phyloP scores from a whole-genome alignment of 164 flowering plant species.

The Liriodendron chinense region DNA sequence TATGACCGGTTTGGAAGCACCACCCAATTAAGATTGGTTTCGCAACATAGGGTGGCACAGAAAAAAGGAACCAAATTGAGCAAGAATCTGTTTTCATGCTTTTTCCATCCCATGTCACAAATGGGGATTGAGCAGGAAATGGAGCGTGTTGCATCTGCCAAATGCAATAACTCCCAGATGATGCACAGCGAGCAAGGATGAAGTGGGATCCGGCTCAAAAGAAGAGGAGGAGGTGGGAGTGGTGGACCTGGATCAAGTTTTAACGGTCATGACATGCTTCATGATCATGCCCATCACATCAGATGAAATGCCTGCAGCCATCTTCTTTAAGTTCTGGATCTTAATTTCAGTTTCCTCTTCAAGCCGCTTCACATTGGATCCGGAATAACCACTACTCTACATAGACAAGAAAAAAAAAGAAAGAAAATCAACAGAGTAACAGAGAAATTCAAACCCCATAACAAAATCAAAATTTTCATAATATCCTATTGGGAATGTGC shows the following conservation, averaged over 20 bases:
- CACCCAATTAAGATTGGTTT: no score
- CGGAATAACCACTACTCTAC: constrained; percentile 49
- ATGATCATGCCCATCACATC: constrained; percentile 45
- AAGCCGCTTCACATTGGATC: constrained; percentile 41
- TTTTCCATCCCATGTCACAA: no score
- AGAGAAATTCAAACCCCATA: background rate
- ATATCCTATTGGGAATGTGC: background rate
- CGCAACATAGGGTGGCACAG: no score
- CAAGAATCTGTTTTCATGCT: no score
- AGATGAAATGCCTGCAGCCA: constrained; percentile 24
- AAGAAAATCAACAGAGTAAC: background rate
- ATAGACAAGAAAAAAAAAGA: background rate
- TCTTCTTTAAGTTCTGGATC: constrained; percentile 36
- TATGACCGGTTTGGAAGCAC: no score
- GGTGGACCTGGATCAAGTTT: constrained; percentile 20
- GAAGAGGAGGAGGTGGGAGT: background rate
- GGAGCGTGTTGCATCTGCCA: background rate
- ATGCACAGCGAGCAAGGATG: background rate
- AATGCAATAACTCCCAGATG: background rate
- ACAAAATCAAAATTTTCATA: background rate
- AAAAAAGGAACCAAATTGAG: no score
- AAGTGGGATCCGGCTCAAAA: background rate
- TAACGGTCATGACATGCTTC: constrained; percentile 40
- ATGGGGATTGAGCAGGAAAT: background rate
- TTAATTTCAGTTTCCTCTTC: constrained; percentile 55